Evolutionary conservation across 768 basidiomycete genomes (phyloP).

Genomic region (Leccinum variicolor): DNA sequence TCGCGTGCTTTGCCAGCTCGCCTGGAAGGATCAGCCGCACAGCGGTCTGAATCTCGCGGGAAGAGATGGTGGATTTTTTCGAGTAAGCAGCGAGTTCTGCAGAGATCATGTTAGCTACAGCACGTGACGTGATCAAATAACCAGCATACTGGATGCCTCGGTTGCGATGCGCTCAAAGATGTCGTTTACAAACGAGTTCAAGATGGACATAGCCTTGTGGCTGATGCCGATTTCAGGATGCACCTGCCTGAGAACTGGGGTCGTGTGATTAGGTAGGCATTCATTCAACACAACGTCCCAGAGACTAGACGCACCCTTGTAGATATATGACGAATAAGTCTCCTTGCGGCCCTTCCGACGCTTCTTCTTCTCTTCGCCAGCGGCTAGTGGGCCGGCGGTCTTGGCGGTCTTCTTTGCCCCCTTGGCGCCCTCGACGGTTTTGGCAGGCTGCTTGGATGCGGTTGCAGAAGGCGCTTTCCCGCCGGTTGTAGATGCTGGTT

Average conservation of each 20-base stretch:
- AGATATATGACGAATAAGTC: slow-evolving; percentile 92
- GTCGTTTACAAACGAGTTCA: slow-evolving; percentile 96
- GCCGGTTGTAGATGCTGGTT: slow-evolving; percentile 66
- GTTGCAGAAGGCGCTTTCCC: slow-evolving; percentile 61
- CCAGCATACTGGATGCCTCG: slow-evolving; percentile 75
- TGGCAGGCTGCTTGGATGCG: slow-evolving; percentile 63
- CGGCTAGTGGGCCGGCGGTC: slow-evolving; percentile 49
- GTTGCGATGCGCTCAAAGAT: slow-evolving; percentile 93
- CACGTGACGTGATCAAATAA: background rate
- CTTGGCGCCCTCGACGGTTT: slow-evolving; percentile 52
- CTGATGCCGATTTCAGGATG: slow-evolving; percentile 98
- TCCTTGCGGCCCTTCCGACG: slow-evolving; percentile 84
- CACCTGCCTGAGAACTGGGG: slow-evolving; percentile 87
- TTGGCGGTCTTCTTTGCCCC: slow-evolving; percentile 76
- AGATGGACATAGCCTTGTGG: slow-evolving; percentile 94
- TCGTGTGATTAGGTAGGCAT: background rate
- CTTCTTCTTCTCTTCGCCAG: slow-evolving; percentile 83
- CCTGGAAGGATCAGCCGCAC: slow-evolving; percentile 96
- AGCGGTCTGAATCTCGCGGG: slow-evolving; percentile 96
- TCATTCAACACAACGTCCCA: background rate
- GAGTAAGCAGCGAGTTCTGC: slow-evolving; percentile 94
- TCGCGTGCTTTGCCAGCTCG: slow-evolving; percentile 75
- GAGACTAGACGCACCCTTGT: slow-evolving; percentile 57
- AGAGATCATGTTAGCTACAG: background rate
- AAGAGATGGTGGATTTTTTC: slow-evolving; percentile 98